Base-by-base conservation (phyloP, 2,329 filamentous ascomycete genomes). In the Colletotrichum agaves region DNA sequence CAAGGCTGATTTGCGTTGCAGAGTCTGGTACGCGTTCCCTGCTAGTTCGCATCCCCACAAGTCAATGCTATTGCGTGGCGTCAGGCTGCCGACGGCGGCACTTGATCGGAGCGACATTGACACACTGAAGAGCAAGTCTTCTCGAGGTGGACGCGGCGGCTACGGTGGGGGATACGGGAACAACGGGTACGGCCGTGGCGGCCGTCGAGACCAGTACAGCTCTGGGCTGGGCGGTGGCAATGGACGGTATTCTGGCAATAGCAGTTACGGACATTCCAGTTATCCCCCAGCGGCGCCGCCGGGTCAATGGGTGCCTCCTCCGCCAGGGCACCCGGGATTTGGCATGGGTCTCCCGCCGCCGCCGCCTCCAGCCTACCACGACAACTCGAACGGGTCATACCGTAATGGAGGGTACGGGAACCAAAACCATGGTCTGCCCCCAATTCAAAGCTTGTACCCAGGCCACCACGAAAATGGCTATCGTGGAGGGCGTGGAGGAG, bases 31-130 rank as follows among this genome's bases (percentile, higher is more conserved):
- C 76, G 89, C 93, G 49, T 91, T 98, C 80, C 94, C 95, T 0
- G 84, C 86, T 44, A 88, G 88, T 17, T 84, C 83, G 10, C 87
- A 93, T 73, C 83, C 88, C 4, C 96, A 99, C 81, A 98, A 98
- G 77, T 98, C 94, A 5, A 97, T 97, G 92, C 86, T 99, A 13
- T 85, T 99, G 39, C 90, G 93, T 3, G 96, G 96, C 12, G 90
- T 94, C 43, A 89, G 91, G 73, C 85, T 94, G 63, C 88, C 92
- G 4, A 81, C 85, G 2, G 88, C 93, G 2, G 91, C 89, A 10
- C 87, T 99, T 1, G 91, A 92, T 64, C 85, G 88, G 37, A 87
- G 87, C 66, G 94, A 98, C 74, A 88, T 95, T 61, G 91, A 94
- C 71, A 85, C 87, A 7, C 87, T 94, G 47, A 88, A 89, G 75